Base-by-base conservation (phyloP, 345 rosid species). In the Gossypioides kirkii region DNA sequence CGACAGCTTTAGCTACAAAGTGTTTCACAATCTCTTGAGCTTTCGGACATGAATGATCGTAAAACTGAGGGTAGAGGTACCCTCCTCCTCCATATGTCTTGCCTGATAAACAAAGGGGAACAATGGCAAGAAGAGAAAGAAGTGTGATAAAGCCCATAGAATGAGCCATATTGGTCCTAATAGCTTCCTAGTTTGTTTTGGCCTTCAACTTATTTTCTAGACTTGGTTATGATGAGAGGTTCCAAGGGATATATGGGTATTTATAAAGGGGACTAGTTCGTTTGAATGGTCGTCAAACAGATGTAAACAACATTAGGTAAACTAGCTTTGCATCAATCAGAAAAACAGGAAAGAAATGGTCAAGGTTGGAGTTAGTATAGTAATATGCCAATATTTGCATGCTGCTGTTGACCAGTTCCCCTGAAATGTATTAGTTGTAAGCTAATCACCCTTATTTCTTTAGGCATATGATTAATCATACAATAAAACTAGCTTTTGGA, bases 1-100 rank as follows among this genome's bases (percentile, higher is more conserved):
- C 83, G 18, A 88, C 83, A 9, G 94, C 97, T 71, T 86, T 75
- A 41, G 87, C 81, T 14, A 93, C 90, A 45, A 82, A 78, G 13
- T 84, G 84, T 72, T 79, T 80, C 10, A 91, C 96, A 23, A 87
- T 91, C 54, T 81, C 74, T 1, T 75, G 76, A 43, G 87, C 87
- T 73, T 83, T 82, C 0, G 96, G 96, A 81, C 97, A 93, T 3
- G 91, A 84, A 50, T 81, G 86, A 4, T 88, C 82, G 54, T 93
- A 90, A 36, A 79, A 93, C 25, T 80, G 80, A 0, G 94, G 87
- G 69, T 77, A 81, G 11, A 93, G 90, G 79, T 77, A 81, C 17
- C 84, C 38, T 55, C 28, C 85, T 20, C 84, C 84, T 13, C 74
- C 84, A 56, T 16, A n/a, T 42, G 71, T 72, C 74, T 76, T 77